Base-by-base conservation (phyloP, 2,329 filamentous ascomycete species). In the Eurotiales sp. region DNA sequence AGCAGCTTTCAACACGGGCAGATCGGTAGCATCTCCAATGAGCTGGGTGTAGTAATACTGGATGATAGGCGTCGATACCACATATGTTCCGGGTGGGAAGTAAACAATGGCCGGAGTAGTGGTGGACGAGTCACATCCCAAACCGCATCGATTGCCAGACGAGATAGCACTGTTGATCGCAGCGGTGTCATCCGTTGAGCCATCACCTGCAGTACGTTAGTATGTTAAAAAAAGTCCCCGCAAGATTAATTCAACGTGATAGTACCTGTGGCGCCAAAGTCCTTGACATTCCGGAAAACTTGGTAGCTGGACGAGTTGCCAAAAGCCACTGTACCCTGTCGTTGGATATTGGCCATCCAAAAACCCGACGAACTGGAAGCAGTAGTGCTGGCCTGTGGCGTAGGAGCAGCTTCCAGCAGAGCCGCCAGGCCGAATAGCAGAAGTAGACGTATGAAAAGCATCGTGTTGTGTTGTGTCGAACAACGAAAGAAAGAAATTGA, bases 41-140 rank as follows among this genome's bases (percentile, higher is more conserved):
- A 97, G 82, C 68, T 96, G 90, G 8, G 91, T 95, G 76, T 96
- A 96, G 78, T 97, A 97, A 70, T 86, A 86, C 67, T 90, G 86
- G 46, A 90, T 72, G 58, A 97, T 82, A 19, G 92, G 88, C 62
- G 77, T 80, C 65, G 84, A 89, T 60, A 97, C 85, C 15, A 87
- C 64, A 65, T 96, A 97, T 51, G 84, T 95, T 58, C 92, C 91
- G 10, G 88, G 77, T 34, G 90, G 91, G 76, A 97, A 95, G 76
- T 95, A 97, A 48, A 97, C 83, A 12, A 97, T 75, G 22, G 89
- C 92, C 0, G 92, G 92, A 1, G 84, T 83, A n/a, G 81, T 81
- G 3, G 92, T 97, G 27, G 81, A 83, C 1, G 90, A 95, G 66
- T 93, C 87, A 66, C 92, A 97, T 56, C 83, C 82, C 56, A 81